Evolutionary conservation across 2,329 filamentous ascomycete species (phyloP), one percentile per base, ranked within the genome.

Genomic region (Fusarium secorum): DNA sequence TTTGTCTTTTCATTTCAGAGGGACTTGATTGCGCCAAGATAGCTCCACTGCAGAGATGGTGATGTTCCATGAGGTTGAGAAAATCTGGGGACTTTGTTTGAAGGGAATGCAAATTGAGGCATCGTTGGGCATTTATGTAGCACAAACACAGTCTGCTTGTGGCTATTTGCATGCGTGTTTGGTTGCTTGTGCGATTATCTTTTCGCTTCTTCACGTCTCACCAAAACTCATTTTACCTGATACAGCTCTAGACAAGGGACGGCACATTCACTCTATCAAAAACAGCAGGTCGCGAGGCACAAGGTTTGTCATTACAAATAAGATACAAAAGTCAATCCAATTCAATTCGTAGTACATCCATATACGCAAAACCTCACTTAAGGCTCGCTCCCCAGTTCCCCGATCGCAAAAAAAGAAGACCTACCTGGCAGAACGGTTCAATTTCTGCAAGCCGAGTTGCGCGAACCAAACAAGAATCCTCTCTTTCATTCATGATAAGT

Each of bases 401-500:
- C 20, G 10, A 24, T 15, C 24, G 33, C 33, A 28, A 35, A 30
- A 45, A 18, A 32, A 20, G 10, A 51, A 45, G 9, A 60, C 59
- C 68, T 66, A 71, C 68, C 68, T 70, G 13, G 17, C 24, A 3
- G 3, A 32, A 18, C 17, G 17, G 60, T 56, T 63, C 54, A 55
- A 66, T 59, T 52, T 68, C 26, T 55, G 60, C 53, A 38, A 20
- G 41, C 44, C 26, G 13, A 42, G 68, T 60, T 36, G 32, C 59
- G 6, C 35, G 52, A 64, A 69, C 58, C 48, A 60, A 39, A 35
- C 70, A 69, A 45, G n/a, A 72, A 70, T 55, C 58, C 68, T 66
- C 77, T 51, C 48, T 79, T 79, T 78, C 79, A 81, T 82, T 83
- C 81, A 71, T 77, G 60, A 85, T 82, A 83, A 82, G 82, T 98